Conservation (phyloP, 1,139 yeast genomes). For the Waltiozyma solani region DNA sequence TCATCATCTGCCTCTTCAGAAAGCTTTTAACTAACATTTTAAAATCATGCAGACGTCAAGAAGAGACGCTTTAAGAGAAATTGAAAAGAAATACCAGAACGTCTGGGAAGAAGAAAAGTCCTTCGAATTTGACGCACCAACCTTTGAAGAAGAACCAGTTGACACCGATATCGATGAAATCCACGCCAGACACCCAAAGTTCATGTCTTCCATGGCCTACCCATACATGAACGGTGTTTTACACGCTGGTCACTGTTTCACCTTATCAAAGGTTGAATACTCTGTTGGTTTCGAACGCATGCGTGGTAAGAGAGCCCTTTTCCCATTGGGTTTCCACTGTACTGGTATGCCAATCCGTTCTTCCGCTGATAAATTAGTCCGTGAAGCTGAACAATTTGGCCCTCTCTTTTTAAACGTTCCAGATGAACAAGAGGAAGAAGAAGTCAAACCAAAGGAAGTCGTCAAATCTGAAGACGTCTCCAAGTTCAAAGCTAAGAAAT, state of each 20-base stretch:
- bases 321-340: conserved; percentile 98
- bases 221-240: conserved; percentile 99
- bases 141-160: conserved; percentile 51
- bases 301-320: conserved; percentile 86
- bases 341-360: conserved; percentile 99
- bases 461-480: conserved; percentile 64
- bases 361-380: conserved; percentile 87
- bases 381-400: conserved; percentile 92
- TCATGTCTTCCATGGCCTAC: conserved; percentile 90
- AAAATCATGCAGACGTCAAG: conserved; percentile 57
- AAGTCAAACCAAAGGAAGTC: conserved; percentile 25
- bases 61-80: conserved; percentile 85
- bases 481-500: conserved; percentile 84
- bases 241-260: conserved; percentile 96
- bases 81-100: conserved; percentile 84
- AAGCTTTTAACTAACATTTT: too few relatives aligned
- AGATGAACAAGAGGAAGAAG: conserved; percentile 42
- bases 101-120: conserved; percentile 79
- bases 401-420: conserved; percentile 65
- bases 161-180: conserved; percentile 52
- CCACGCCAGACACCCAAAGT: conserved; percentile 75
- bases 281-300: conserved; percentile 92
- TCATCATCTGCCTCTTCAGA: too few relatives aligned
- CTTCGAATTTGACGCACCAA: conserved; percentile 86
- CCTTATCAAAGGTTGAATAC: conserved; percentile 90